A percentile compares a stretch with the other conserved stretches of the same genome.
Conservation (phyloP, 768 basidiomycete species). For the Cystobasidium onofrii region DNA sequence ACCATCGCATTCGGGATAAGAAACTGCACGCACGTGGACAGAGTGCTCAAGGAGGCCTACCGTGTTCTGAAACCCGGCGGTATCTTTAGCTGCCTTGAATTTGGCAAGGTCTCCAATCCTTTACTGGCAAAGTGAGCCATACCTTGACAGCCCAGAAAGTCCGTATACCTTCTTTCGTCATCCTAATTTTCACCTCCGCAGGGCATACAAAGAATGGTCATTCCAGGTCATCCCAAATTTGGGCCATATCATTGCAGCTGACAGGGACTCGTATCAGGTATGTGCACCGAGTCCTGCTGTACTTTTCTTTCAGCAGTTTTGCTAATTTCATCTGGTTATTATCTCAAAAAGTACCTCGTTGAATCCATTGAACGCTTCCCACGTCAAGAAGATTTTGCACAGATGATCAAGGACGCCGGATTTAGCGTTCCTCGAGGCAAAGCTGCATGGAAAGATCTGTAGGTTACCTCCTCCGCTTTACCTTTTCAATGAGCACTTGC, state of each 20-base stretch:
- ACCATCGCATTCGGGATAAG: conserved; percentile 98
- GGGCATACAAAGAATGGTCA: conserved; percentile 87
- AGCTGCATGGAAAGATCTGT: conserved; percentile 59
- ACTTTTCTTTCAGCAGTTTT: too few species aligned
- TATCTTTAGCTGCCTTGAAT: conserved; percentile 89
- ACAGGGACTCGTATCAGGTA: conserved; percentile 80
- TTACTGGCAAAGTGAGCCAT: conserved; percentile 67
- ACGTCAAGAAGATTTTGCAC: conserved; percentile 72
- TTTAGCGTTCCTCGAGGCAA: conserved; percentile 49
- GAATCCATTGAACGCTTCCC: conserved; percentile 96
- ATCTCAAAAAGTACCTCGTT: conserved; percentile 78
- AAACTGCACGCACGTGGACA: conserved; percentile 87
- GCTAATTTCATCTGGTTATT: too few species aligned
- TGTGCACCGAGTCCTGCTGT: too few species aligned
- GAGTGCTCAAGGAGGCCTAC: conserved; percentile 77
- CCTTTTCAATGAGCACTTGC: too few species aligned
- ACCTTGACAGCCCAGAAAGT: too few species aligned
- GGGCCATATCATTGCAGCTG: conserved; percentile 92
- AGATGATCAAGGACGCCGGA: conserved; percentile 79
- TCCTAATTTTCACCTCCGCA: conserved; percentile 43
- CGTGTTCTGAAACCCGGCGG: conserved; percentile 94
- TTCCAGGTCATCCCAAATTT: conserved; percentile 90
- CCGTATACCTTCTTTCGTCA: neutral
- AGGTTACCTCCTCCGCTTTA: too few species aligned
- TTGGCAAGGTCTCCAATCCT: conserved; percentile 84